A percentile compares a stretch with the other conserved stretches of the same genome.
phyloP scores from a whole-genome alignment of 345 rosid genomes.

The Mangifera indica region DNA sequence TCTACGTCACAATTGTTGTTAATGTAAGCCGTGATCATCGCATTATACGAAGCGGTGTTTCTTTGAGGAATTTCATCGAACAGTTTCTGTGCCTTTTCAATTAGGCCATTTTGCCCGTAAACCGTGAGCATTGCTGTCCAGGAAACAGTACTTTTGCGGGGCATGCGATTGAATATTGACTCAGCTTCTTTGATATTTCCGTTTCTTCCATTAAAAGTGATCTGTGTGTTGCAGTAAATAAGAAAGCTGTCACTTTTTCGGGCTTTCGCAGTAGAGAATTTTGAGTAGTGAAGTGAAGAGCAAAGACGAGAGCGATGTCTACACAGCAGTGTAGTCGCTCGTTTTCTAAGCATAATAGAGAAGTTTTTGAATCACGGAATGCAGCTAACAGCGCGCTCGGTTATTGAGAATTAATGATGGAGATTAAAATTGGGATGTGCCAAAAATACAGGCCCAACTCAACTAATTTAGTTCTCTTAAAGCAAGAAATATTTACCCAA shows the following conservation, averaged over 20 bases:
- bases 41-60: slow-evolving; percentile 59
- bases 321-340: not conserved
- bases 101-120: slow-evolving; percentile 51
- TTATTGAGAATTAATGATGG: no score
- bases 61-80: slow-evolving; percentile 73
- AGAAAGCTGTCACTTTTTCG: slow-evolving; percentile 25
- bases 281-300: not conserved
- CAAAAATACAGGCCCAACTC: not conserved
- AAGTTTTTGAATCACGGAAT: not conserved
- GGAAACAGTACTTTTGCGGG: slow-evolving; percentile 52
- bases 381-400: not conserved
- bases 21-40: slow-evolving; percentile 71
- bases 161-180: slow-evolving; percentile 55
- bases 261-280: not conserved
- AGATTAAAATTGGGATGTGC: not conserved
- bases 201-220: slow-evolving; percentile 54
- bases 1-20: slow-evolving; percentile 42
- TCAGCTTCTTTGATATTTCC: slow-evolving; percentile 58
- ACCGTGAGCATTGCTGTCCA: slow-evolving; percentile 81
- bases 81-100: slow-evolving; percentile 51
- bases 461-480: no score
- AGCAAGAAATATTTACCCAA: no score
- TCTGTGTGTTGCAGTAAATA: slow-evolving; percentile 60
- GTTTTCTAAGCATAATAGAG: slow-evolving; percentile 11
- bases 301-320: not conserved